These are phyloP conservation scores for Viola odorata DNA, from an alignment of 345 rosid species.

Conservation along the genomic window DNA sequence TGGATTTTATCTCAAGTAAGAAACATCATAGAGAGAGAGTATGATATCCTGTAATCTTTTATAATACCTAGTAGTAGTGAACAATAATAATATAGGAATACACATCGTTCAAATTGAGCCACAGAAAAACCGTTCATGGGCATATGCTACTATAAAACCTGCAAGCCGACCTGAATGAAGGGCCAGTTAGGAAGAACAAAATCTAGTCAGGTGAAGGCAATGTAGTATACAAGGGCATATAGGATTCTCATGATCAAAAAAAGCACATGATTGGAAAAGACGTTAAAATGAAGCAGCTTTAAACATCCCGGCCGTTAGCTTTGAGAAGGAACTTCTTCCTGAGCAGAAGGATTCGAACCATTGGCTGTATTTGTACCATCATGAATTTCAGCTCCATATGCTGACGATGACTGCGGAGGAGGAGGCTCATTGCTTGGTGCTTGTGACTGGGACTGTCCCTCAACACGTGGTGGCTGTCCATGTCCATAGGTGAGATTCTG, in stretches of 20 bases:
- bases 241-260: constrained; percentile 5
- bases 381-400: constrained; percentile 14
- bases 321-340: constrained; percentile 14
- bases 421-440: constrained; percentile 14
- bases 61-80: no score
- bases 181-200: no score
- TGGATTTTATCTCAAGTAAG: no score
- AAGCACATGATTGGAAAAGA: not conserved
- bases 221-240: constrained; percentile 7
- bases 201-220: not conserved
- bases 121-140: no score
- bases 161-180: no score
- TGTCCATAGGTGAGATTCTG: constrained; percentile 8
- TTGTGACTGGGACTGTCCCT: constrained; percentile 7
- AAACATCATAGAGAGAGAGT: no score
- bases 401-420: not conserved
- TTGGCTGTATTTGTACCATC: constrained; percentile 1
- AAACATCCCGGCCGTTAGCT: not conserved
- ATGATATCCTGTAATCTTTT: no score
- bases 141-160: no score
- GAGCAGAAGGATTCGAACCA: constrained; percentile 1
- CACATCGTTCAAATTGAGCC: no score
- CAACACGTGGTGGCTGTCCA: constrained; percentile 3
- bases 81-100: no score
- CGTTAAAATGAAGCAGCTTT: not conserved